Percentiles rank a stretch among this genome's conserved stretches.
These are phyloP conservation scores for Eragrostis curvula DNA, from an alignment of 176 grass and related monocot genomes.

Conservation along the genomic window DNA sequence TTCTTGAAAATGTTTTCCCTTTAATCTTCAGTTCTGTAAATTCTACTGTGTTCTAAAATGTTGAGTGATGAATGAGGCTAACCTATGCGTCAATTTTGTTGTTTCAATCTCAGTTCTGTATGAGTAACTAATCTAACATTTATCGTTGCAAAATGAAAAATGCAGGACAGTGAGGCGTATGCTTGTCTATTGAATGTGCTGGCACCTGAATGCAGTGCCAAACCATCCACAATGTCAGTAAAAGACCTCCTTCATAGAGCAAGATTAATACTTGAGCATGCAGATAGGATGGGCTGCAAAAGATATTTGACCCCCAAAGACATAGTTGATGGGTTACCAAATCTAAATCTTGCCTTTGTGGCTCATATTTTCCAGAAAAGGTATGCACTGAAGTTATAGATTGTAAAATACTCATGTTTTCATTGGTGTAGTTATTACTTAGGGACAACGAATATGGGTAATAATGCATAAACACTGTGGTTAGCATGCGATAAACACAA, in stretches of 20 bases:
- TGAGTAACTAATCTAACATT: not conserved
- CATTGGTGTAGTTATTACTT: not conserved
- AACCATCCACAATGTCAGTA: constrained; percentile 70
- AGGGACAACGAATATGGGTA: constrained; percentile 8
- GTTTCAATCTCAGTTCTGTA: not conserved
- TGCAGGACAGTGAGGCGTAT: constrained; percentile 95
- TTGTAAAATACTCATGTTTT: not conserved
- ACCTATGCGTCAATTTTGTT: constrained; percentile 7
- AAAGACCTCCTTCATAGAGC: constrained; percentile 91
- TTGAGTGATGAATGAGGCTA: constrained; percentile 12
- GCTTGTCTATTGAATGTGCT: constrained; percentile 91
- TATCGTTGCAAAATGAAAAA: constrained; percentile 31
- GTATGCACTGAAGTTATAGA: constrained; percentile 42
- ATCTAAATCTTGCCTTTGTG: constrained; percentile 98
- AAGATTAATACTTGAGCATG: constrained; percentile 94
- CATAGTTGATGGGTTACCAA: constrained; percentile 92
- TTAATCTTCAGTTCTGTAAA: constrained; percentile 27
- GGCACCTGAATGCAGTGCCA: constrained; percentile 78
- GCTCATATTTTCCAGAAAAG: constrained; percentile 99
- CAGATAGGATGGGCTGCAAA: constrained; percentile 98
- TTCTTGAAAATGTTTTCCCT: constrained; percentile 22
- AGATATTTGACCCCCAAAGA: constrained; percentile 96
- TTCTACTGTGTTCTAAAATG: constrained; percentile 12
- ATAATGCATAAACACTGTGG: not conserved
- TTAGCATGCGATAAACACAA: constrained; percentile 38